phyloP scores from a whole-genome alignment of 2,329 filamentous ascomycete species.

The Mariannaea sp. region DNA sequence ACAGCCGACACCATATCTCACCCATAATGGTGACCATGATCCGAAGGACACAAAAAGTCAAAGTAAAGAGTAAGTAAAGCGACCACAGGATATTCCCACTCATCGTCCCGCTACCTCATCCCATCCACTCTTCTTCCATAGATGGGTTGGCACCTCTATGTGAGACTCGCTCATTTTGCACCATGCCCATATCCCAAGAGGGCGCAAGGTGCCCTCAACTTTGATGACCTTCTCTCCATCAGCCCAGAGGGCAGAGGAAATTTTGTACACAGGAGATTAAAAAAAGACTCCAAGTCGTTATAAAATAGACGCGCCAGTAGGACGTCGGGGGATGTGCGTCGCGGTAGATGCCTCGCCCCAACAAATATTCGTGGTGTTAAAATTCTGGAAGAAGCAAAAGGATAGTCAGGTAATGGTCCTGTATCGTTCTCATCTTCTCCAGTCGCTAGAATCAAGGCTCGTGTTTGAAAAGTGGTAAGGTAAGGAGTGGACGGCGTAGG shows the following conservation, averaged over 20 bases:
- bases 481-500: conserved; percentile 50
- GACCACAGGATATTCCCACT: conserved; percentile 37
- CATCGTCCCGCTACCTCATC: conserved; percentile 24
- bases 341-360: conserved; percentile 12
- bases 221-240: conserved; percentile 23
- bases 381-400: conserved; percentile 10
- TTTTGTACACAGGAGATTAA: conserved; percentile 36
- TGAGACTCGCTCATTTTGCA: conserved; percentile 28
- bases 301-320: conserved; percentile 31
- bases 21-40: conserved; percentile 26
- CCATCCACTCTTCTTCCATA: conserved; percentile 13
- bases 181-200: conserved; percentile 31
- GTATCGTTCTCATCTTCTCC: conserved; percentile 30
- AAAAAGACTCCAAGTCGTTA: conserved; percentile 27
- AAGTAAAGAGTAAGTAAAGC: conserved; percentile 39
- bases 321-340: conserved; percentile 27
- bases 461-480: conserved; percentile 35
- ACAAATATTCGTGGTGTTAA: conserved; percentile 10
- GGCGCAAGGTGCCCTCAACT: conserved; percentile 26
- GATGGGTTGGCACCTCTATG: conserved; percentile 25
- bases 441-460: conserved; percentile 37
- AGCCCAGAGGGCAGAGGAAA: conserved; percentile 12
- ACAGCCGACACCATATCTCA: conserved; percentile 33
- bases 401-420: conserved; percentile 20
- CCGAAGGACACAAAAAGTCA: conserved; percentile 35